These are phyloP conservation scores for Mimosa bimucronata DNA, from an alignment of 306 rosid genomes.

Conservation along the genomic window DNA sequence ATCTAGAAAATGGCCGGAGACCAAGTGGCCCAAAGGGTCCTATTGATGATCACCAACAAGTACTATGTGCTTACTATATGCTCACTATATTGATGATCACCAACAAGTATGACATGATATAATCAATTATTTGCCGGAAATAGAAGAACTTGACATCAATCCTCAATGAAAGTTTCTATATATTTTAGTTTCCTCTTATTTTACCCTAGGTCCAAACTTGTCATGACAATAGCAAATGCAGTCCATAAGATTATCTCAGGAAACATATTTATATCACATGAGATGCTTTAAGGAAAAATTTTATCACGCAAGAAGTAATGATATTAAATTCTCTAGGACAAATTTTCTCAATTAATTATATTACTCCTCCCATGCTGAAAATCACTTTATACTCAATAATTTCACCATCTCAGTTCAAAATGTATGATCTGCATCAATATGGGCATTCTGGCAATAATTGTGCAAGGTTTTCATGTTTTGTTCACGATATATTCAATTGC, in stretches of 20 bases:
- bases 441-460: conserved; percentile 25
- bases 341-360: conserved; percentile 20
- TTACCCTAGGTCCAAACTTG: neutral
- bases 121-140: neutral
- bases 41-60: no score
- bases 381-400: conserved; percentile 21
- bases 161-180: neutral
- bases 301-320: conserved; percentile 16
- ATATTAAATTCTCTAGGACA: conserved; percentile 14
- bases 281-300: neutral
- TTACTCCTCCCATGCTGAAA: conserved; percentile 22
- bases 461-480: conserved; percentile 14
- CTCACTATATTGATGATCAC: neutral
- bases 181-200: neutral
- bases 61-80: neutral
- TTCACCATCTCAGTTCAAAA: neutral
- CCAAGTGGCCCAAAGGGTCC: no score
- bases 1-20: no score
- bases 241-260: neutral
- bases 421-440: conserved; percentile 11
- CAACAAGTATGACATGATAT: neutral
- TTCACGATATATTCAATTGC: conserved; percentile 30
- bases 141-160: neutral
- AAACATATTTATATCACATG: neutral
- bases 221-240: neutral